Conservation (phyloP, 1,139 yeast species). For the Suhomyces yuchorum region DNA sequence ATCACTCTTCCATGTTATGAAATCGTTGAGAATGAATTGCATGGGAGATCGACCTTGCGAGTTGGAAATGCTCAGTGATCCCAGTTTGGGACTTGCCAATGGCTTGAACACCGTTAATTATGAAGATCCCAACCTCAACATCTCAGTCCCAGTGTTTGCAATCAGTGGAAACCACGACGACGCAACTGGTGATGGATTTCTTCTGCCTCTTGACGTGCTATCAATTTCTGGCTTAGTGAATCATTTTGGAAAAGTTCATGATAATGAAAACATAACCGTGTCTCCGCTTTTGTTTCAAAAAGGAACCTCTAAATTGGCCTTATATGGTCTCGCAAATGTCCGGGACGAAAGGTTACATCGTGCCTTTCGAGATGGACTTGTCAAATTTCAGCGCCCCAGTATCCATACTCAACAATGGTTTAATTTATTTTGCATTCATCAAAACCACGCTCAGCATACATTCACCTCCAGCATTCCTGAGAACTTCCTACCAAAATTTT, state of each 20-base stretch:
- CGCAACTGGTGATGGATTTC: conserved; percentile 82
- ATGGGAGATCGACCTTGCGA: conserved; percentile 90
- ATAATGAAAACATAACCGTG: conserved; percentile 72
- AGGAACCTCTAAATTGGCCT: conserved; percentile 77
- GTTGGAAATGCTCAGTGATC: conserved; percentile 80
- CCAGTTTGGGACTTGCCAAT: conserved; percentile 57
- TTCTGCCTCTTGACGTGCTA: conserved; percentile 87
- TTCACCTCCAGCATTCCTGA: conserved; percentile 86
- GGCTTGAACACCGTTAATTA: conserved; percentile 75
- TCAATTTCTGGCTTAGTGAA: conserved; percentile 82
- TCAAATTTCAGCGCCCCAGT: conserved; percentile 74
- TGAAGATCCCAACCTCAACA: conserved; percentile 86
- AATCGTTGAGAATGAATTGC: conserved; percentile 69
- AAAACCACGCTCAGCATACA: conserved; percentile 80
- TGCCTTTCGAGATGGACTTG: conserved; percentile 78
- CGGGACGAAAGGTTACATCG: conserved; percentile 86
- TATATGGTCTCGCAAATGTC: conserved; percentile 87
- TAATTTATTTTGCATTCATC: conserved; percentile 87
- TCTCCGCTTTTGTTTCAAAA: conserved; percentile 82
- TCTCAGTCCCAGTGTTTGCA: conserved; percentile 90
- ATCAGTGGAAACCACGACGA: conserved; percentile 98
- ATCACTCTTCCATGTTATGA: conserved; percentile 81
- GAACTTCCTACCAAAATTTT: conserved; percentile 72
- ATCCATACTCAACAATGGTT: conserved; percentile 70
- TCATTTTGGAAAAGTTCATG: conserved; percentile 83